Percentiles rank a stretch among this genome's conserved stretches.
phyloP scores from a whole-genome alignment of 2,329 filamentous ascomycete species.

The Kalmusia sp. region DNA sequence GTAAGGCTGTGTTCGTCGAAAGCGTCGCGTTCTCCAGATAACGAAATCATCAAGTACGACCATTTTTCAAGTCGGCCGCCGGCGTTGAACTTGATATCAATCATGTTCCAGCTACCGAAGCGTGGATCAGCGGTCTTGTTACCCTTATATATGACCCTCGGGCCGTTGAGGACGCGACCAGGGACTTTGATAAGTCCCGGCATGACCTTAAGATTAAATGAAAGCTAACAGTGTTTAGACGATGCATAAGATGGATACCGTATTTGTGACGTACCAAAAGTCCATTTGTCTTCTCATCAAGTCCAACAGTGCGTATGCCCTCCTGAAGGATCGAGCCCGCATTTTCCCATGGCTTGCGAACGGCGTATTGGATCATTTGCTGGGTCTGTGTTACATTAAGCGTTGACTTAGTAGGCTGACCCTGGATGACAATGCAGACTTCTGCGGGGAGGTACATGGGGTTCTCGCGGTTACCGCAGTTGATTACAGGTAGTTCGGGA shows the following conservation, averaged over 20 bases:
- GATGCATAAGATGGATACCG: not conserved
- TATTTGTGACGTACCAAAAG: slow-evolving; percentile 17
- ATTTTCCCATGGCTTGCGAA: slow-evolving; percentile 33
- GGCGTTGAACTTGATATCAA: slow-evolving; percentile 24
- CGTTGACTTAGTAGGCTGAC: slow-evolving; percentile 30
- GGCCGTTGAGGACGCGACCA: slow-evolving; percentile 69
- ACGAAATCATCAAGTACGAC: slow-evolving; percentile 20
- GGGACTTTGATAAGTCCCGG: slow-evolving; percentile 71
- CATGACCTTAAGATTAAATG: slow-evolving; percentile 68
- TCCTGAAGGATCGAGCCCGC: slow-evolving; percentile 21
- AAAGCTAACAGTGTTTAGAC: slow-evolving; percentile 15
- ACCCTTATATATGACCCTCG: slow-evolving; percentile 64
- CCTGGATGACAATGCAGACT: slow-evolving; percentile 30
- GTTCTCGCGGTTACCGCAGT: slow-evolving; percentile 29
- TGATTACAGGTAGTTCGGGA: slow-evolving; percentile 28
- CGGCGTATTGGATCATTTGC: slow-evolving; percentile 34
- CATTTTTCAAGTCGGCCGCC: slow-evolving; percentile 15
- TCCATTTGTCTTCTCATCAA: slow-evolving; percentile 21
- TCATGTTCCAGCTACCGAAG: slow-evolving; percentile 64
- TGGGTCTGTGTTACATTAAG: slow-evolving; percentile 29
- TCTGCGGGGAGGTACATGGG: slow-evolving; percentile 33
- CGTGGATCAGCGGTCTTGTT: slow-evolving; percentile 38
- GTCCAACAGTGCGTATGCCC: slow-evolving; percentile 21
- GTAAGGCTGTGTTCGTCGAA: slow-evolving; percentile 9
- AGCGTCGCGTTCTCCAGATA: slow-evolving; percentile 8